Evolutionary conservation across 2,329 filamentous ascomycete genomes (phyloP), one percentile per base, ranked within the genome.

Genomic region (Westerdykella aurantiaca): DNA sequence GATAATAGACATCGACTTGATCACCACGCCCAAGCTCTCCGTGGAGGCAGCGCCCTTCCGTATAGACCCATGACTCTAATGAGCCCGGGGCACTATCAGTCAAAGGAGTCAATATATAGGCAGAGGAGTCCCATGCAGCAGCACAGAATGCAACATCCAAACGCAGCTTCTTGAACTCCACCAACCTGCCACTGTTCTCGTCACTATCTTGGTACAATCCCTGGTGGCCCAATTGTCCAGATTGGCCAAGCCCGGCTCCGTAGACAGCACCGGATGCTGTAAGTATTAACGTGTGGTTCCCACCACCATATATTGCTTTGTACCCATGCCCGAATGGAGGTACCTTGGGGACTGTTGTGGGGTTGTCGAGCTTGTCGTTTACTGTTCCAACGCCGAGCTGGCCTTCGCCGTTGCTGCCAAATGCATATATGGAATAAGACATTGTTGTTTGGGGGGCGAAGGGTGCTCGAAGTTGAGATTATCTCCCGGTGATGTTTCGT

Each of bases 251-350:
- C 1, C 89, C 89, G 37, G 81, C 77, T 57, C 79, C 82, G 57
- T 80, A 85, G 0, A 90, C 70, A 1, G 69, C 54, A 0, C 83
- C 83, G 21, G 72, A 61, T 4, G 71, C 59, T n/a, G 77, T 79
- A 10, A 89, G 71, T 9, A 95, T 63, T 4, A 96, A 69, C 0
- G 88, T 94, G 65, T 96, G 91, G 59, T 96, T 96, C 1, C 90
- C 90, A 4, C 91, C 91, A 6, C 87, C 75, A 37, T 62, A 69
- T 21, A 83, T 72, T 12, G 60, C 55, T 12, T 37, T 34, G 18
- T 65, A 23, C 2, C 39, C 34, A 6, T 46, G 39, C 1, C 55
- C 35, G 9, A 45, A 33, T 0, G 46, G 22, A 38, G 33, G 35
- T 16, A 31, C 31, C 37, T 22, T 46, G 43, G 48, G 6, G 58